A percentile compares a stretch with the other conserved stretches of the same genome.
Conservation (phyloP, 495 filamentous ascomycete genomes). For the Penicillium salamii region DNA sequence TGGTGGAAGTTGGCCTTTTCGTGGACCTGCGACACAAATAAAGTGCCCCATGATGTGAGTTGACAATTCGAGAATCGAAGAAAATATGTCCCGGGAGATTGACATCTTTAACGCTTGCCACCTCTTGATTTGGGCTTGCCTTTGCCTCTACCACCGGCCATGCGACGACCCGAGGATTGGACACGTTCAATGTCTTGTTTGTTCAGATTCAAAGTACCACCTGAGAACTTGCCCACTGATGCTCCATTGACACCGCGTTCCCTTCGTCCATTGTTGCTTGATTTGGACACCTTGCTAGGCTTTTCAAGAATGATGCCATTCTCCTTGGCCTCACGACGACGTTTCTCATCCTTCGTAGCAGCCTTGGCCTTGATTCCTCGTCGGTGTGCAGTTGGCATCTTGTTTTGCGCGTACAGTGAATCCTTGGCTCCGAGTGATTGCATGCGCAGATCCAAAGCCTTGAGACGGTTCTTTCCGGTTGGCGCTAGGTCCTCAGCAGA, state of each 20-base stretch:
- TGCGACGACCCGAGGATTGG: constrained; percentile 42
- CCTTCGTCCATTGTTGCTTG: constrained; percentile 40
- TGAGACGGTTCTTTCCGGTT: constrained; percentile 63
- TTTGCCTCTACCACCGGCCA: constrained; percentile 24
- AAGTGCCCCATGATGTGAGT: too few species aligned
- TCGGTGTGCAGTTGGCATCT: constrained; percentile 79
- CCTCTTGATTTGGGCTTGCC: constrained; percentile 27
- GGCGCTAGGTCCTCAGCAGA: constrained; percentile 57
- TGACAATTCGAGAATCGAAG: neutral
- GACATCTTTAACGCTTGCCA: constrained; percentile 5
- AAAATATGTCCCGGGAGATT: neutral
- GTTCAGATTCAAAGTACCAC: constrained; percentile 76
- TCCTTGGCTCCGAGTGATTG: constrained; percentile 74
- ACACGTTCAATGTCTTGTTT: constrained; percentile 72
- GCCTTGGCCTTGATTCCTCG: constrained; percentile 73
- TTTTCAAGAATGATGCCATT: constrained; percentile 89
- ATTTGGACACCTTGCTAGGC: constrained; percentile 43
- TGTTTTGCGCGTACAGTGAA: constrained; percentile 69
- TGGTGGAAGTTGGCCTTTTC: too few species aligned
- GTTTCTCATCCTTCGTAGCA: constrained; percentile 59
- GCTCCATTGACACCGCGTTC: constrained; percentile 72
- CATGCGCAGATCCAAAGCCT: constrained; percentile 78
- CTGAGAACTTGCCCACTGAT: constrained; percentile 73
- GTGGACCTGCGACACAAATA: too few species aligned
- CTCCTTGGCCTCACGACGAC: constrained; percentile 77